Base-by-base conservation (phyloP, 2,329 filamentous ascomycete genomes). In the Pseudocercospora fuligena region DNA sequence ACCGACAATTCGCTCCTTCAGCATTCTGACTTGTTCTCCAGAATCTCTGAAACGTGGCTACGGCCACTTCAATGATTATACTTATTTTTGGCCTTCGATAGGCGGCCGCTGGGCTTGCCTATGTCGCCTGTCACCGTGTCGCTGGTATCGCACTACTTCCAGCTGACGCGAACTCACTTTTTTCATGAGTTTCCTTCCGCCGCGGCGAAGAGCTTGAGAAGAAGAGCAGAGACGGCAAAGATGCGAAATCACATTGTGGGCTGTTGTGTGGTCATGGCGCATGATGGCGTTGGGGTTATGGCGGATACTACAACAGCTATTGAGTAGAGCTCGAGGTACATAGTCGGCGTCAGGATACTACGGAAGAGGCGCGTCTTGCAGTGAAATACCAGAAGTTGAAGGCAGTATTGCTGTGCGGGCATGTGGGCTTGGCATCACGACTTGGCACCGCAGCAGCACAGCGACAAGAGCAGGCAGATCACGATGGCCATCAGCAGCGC, bases 11-110 rank as follows among this genome's bases (percentile, higher is more conserved):
- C 46, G 21, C 1, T 23, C 46, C 11, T 25, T 21, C 19, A 25
- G n/a, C 19, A 51, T 51, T 3, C 46, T 21, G 4, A 51, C 46
- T 23, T 21, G 1, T 5, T 16, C 2, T 11, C 33, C 4, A 36
- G 33, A 61, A 56, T 57, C 63, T 61, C 47, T 61, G 58, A 57
- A 56, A 61, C 43, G 47, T 49, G 23, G 27, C 63, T 61, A 61
- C 63, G 58, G 58, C 40, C 23, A 49, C 47, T 56, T 61, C 60
- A 25, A 57, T 31, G 58, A 61, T 61, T 61, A 65, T 56, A 56
- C 63, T 65, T 49, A 65, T 65, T 65, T 65, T 65, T 65, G 58
- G 29, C 60, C 31, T n/a, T 60, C 29, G 63, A 61, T 36, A 33
- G 31, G 56, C 36, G 51, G 27, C 58, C 58, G 47, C 58, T 61